phyloP scores from a whole-genome alignment of 805 yeast species.

The Candida endomychidarum region DNA sequence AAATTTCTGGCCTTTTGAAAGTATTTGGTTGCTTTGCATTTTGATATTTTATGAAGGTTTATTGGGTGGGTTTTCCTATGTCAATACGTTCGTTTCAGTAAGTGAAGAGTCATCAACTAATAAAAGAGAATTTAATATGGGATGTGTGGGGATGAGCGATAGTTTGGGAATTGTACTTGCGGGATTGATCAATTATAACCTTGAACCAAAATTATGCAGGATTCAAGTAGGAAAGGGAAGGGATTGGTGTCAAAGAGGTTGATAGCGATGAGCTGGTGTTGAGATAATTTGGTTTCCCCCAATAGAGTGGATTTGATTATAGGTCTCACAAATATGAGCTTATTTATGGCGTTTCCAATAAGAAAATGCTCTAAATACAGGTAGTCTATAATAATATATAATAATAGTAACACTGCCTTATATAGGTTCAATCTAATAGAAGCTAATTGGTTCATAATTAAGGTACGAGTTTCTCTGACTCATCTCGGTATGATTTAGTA shows the following conservation, averaged over 20 bases:
- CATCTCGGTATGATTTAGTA: too few species aligned
- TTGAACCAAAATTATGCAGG: conserved; percentile 72
- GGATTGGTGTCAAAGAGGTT: conserved; percentile 60
- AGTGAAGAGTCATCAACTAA: conserved; percentile 52
- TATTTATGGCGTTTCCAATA: too few species aligned
- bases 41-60: conserved; percentile 84
- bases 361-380: too few species aligned
- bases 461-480: too few species aligned
- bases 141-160: conserved; percentile 51
- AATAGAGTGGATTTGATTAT: too few species aligned
- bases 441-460: too few species aligned
- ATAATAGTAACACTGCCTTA: too few species aligned
- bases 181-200: conserved; percentile 68
- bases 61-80: conserved; percentile 87
- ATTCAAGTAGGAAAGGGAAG: conserved; percentile 72
- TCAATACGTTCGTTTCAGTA: conserved; percentile 80
- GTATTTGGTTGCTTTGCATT: conserved; percentile 59
- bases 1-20: conserved; percentile 52
- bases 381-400: too few species aligned
- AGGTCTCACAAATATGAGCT: too few species aligned
- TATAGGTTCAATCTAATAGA: too few species aligned
- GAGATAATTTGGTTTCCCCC: too few species aligned
- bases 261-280: not conserved
- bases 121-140: conserved; percentile 36
- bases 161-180: conserved; percentile 83